These are phyloP conservation scores for Melastoma candidum DNA, from an alignment of 441 rosid species.

Conservation along the genomic window DNA sequence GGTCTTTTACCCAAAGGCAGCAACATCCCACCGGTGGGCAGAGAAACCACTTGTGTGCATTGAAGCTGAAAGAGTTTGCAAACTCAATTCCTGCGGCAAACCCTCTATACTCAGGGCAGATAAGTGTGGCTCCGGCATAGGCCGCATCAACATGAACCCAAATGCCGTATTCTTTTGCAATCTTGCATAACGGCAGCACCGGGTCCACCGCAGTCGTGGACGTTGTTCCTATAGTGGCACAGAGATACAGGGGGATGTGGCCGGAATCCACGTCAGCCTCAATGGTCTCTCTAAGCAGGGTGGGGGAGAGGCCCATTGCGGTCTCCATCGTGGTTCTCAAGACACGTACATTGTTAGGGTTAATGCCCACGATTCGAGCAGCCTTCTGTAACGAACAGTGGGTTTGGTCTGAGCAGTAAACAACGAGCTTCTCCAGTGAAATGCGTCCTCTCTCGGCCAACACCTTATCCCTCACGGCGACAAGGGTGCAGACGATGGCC, in stretches of 20 bases:
- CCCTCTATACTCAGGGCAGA: conserved; percentile 28
- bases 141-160: conserved; percentile 34
- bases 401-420: conserved; percentile 31
- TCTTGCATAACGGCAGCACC: conserved; percentile 6
- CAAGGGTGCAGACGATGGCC: conserved; percentile 26
- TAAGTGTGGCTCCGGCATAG: conserved; percentile 23
- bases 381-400: conserved; percentile 24
- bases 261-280: conserved; percentile 12
- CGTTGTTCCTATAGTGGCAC: conserved; percentile 28
- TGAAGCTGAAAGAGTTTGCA: conserved; percentile 26
- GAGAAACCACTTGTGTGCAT: conserved; percentile 33
- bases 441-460: conserved; percentile 10
- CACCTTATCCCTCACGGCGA: conserved; percentile 12
- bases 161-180: conserved; percentile 11
- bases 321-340: conserved; percentile 14
- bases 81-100: conserved; percentile 20
- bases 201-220: conserved; percentile 22
- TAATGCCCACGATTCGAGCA: conserved; percentile 19
- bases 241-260: conserved; percentile 21
- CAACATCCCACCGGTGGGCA: conserved; percentile 22
- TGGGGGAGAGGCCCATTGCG: conserved; percentile 10
- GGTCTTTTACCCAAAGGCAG: conserved; percentile 31
- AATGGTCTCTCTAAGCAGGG: background rate
- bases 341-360: conserved; percentile 14
- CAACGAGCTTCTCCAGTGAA: conserved; percentile 16